Evolutionary conservation across 306 rosid genomes (phyloP).

Genomic region (Malus sylvestris): DNA sequence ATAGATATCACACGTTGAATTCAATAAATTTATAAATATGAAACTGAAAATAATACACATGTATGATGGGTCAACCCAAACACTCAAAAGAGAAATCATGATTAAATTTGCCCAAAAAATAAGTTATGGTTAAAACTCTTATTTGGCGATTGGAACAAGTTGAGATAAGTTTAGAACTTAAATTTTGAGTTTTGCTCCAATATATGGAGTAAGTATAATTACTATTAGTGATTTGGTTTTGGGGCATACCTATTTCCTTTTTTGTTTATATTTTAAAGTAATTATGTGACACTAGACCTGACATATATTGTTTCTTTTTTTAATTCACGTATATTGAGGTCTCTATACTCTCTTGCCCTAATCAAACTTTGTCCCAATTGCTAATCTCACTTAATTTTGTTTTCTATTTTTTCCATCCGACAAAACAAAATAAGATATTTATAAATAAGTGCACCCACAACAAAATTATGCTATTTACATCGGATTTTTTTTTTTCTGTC

Average conservation of each 20-base stretch:
- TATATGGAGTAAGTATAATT: background rate
- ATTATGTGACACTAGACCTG: slow-evolving; percentile 3
- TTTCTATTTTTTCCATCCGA: background rate
- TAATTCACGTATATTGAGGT: slow-evolving; percentile 8
- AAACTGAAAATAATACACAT: no score
- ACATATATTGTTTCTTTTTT: slow-evolving; percentile 6
- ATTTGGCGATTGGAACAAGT: no score
- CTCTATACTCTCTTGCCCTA: slow-evolving; percentile 19
- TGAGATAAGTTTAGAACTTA: no score
- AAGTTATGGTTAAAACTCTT: no score
- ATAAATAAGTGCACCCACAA: background rate
- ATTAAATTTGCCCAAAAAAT: no score
- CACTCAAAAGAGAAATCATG: no score
- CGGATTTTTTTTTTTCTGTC: background rate
- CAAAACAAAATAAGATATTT: background rate
- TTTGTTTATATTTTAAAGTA: background rate
- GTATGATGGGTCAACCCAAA: no score
- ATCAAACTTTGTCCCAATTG: slow-evolving; percentile 19
- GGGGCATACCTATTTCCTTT: slow-evolving; percentile 13
- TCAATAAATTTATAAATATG: no score
- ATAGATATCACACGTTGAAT: no score
- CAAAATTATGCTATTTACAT: background rate
- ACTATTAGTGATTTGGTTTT: slow-evolving; percentile 16
- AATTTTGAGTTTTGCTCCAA: no score
- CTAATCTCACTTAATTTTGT: slow-evolving; percentile 3